These are phyloP conservation scores for Wallacemonas sp. DNA, from an alignment of 208 protist species.

Conservation along the genomic window DNA sequence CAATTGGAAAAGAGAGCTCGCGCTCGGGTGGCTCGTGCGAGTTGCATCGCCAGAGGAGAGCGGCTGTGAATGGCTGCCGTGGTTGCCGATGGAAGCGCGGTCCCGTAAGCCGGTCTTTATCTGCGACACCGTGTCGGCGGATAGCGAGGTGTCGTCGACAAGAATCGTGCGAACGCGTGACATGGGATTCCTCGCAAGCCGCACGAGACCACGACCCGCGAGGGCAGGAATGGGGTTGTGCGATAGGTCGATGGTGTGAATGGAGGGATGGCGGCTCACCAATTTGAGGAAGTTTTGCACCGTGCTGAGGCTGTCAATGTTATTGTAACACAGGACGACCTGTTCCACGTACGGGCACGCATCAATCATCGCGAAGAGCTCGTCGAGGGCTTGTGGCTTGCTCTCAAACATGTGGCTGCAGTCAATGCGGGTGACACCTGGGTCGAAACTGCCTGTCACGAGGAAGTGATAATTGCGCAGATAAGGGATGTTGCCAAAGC, in stretches of 20 bases:
- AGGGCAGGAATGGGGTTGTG: constrained; percentile 81
- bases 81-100: not conserved
- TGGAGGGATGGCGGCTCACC: constrained; percentile 45
- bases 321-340: constrained; percentile 75
- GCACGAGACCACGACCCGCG: constrained; percentile 64
- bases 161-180: constrained; percentile 53
- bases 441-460: constrained; percentile 54
- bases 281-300: constrained; percentile 69
- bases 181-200: constrained; percentile 65
- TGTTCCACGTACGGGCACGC: constrained; percentile 47
- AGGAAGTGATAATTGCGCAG: constrained; percentile 70
- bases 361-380: constrained; percentile 72
- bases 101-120: constrained; percentile 48
- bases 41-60: not conserved
- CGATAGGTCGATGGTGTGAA: constrained; percentile 65
- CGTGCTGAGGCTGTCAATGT: constrained; percentile 63
- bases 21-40: not conserved
- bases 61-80: not conserved
- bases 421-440: constrained; percentile 32
- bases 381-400: constrained; percentile 50
- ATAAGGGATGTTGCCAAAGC: constrained; percentile 37
- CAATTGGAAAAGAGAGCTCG: not conserved
- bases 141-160: constrained; percentile 60
- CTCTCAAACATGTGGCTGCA: constrained; percentile 69
- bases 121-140: constrained; percentile 54